Evolutionary conservation across 257 asterid species (phyloP).

Genomic region (Capsicum pubescens): DNA sequence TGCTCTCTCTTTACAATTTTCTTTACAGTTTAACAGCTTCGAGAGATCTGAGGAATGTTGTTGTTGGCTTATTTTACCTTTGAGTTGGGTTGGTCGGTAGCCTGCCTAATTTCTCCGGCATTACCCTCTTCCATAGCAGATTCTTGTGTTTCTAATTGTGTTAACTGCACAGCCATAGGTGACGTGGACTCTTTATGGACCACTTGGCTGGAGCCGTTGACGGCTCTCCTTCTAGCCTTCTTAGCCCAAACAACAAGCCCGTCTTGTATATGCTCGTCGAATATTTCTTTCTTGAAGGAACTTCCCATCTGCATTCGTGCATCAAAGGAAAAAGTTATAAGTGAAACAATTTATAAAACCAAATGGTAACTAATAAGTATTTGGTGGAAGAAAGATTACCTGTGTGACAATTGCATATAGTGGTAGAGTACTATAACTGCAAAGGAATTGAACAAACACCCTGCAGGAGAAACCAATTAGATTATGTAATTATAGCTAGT

Average conservation of each 20-base stretch:
- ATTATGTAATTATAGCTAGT: not conserved
- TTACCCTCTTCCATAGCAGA: constrained; percentile 38
- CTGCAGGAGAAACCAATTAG: constrained; percentile 37
- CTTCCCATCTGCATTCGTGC: constrained; percentile 66
- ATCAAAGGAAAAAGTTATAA: not conserved
- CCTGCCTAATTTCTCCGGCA: constrained; percentile 32
- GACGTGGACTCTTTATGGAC: constrained; percentile 33
- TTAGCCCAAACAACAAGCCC: constrained; percentile 66
- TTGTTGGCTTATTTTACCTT: not conserved
- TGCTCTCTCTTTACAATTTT: not conserved
- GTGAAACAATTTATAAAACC: not conserved
- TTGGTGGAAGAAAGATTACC: constrained; percentile 39
- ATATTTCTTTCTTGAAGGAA: constrained; percentile 63
- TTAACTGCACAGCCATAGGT: constrained; percentile 25
- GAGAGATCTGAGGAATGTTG: not conserved
- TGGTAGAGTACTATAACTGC: constrained; percentile 89
- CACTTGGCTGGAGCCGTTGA: constrained; percentile 37
- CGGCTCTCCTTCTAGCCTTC: constrained; percentile 50
- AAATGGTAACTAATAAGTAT: not conserved
- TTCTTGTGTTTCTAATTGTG: constrained; percentile 27
- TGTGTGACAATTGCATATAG: constrained; percentile 78
- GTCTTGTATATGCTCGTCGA: constrained; percentile 59
- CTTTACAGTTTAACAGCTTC: not conserved
- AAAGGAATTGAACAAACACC: constrained; percentile 66
- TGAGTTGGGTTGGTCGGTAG: not conserved